Conservation (phyloP, 2,329 filamentous ascomycete genomes). For the Fusarium nanum region DNA sequence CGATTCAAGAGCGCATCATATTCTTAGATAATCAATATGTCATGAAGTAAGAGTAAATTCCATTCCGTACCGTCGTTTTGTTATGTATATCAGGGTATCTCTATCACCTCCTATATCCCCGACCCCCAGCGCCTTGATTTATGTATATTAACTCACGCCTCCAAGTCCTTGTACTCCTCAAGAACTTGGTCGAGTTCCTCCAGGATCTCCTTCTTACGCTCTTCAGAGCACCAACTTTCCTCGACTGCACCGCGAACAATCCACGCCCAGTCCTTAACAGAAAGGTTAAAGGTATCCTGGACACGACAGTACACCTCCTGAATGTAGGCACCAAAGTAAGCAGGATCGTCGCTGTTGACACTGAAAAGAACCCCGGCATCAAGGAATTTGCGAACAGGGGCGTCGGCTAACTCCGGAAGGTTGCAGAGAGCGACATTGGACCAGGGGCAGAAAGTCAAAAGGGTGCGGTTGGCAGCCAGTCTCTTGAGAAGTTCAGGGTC, state of each 20-base stretch:
- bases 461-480: conserved; percentile 66
- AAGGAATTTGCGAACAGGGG: conserved; percentile 71
- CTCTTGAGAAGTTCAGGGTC: conserved; percentile 68
- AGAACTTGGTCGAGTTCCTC: conserved; percentile 53
- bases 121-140: conserved; percentile 9
- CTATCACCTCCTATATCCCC: neutral
- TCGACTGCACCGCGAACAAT: conserved; percentile 72
- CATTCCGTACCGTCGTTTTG: neutral
- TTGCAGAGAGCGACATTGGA: conserved; percentile 69
- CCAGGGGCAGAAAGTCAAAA: conserved; percentile 79
- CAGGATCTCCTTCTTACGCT: conserved; percentile 71
- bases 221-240: conserved; percentile 75
- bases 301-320: conserved; percentile 79
- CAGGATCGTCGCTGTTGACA: conserved; percentile 80
- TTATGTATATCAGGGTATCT: conserved; percentile 20
- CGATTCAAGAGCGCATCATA: conserved; percentile 7
- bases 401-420: conserved; percentile 46
- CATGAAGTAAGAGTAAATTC: neutral
- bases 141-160: neutral
- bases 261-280: conserved; percentile 71
- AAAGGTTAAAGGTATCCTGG: conserved; percentile 75
- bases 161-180: conserved; percentile 28
- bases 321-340: conserved; percentile 81
- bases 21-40: conserved; percentile 17
- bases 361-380: conserved; percentile 74